Conservation (phyloP, 2,329 filamentous ascomycete species). For the Chalara sp. region DNA sequence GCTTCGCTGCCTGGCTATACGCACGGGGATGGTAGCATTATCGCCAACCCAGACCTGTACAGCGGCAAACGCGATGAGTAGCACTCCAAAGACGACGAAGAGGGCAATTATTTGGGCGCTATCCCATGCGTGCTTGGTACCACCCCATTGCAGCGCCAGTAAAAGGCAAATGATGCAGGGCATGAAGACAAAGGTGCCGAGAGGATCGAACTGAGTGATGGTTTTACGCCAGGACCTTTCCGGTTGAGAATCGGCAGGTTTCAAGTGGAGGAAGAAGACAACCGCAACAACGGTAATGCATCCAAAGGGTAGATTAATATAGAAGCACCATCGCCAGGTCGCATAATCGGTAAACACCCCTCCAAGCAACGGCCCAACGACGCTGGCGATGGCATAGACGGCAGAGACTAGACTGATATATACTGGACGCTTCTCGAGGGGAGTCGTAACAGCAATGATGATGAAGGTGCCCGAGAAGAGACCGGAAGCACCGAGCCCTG, state of each 20-base stretch:
- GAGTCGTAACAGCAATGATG: conserved; percentile 35
- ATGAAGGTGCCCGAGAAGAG: conserved; percentile 43
- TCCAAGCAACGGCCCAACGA: conserved; percentile 8
- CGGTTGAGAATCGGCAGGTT: background rate
- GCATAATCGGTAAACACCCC: conserved; percentile 9
- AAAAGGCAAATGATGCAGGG: background rate
- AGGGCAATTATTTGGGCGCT: conserved; percentile 14
- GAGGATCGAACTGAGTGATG: conserved; percentile 1
- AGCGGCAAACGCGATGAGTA: conserved; percentile 14
- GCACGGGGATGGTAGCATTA: conserved; percentile 15
- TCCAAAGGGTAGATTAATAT: conserved; percentile 34
- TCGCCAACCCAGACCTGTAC: conserved; percentile 17
- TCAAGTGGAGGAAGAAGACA: conserved; percentile 27
- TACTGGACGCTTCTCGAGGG: conserved; percentile 1
- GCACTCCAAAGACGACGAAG: conserved; percentile 7
- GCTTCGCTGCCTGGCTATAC: conserved; percentile 9
- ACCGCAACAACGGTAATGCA: conserved; percentile 24
- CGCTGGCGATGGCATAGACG: conserved; percentile 1
- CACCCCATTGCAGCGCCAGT: conserved; percentile 28
- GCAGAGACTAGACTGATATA: background rate
- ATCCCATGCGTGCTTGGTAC: conserved; percentile 24
- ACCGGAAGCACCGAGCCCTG: conserved; percentile 31
- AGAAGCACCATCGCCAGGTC: conserved; percentile 20
- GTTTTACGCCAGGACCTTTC: conserved; percentile 3
- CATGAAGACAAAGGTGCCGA: conserved; percentile 4